Evolutionary conservation across 441 rosid genomes (phyloP).

Genomic region (Manihot esculenta): DNA sequence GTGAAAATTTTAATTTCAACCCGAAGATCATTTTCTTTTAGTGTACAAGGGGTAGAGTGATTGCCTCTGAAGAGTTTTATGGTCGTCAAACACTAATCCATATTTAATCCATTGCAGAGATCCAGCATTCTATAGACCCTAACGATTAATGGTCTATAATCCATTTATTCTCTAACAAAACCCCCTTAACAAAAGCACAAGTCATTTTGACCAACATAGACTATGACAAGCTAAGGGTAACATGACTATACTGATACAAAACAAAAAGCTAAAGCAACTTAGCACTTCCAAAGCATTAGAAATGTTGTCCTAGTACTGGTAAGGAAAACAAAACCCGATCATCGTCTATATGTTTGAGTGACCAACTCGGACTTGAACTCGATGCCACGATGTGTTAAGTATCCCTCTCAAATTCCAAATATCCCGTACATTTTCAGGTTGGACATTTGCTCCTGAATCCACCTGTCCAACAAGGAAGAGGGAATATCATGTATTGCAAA

Average conservation of each 20-base stretch:
- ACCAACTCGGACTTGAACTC: constrained; percentile 72
- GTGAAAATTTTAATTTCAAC: no score
- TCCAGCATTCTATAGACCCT: no score
- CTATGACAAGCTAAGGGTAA: neutral
- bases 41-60: no score
- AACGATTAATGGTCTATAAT: no score
- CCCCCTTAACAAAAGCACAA: no score
- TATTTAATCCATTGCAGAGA: no score
- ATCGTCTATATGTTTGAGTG: constrained; percentile 63
- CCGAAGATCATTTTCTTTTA: no score
- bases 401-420: constrained; percentile 96
- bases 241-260: constrained; percentile 1
- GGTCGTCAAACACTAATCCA: no score
- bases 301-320: constrained; percentile 2
- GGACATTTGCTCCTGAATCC: constrained; percentile 93
- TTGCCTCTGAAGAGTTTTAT: no score
- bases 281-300: constrained; percentile 3
- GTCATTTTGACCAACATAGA: neutral
- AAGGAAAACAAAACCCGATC: constrained; percentile 1
- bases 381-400: constrained; percentile 95
- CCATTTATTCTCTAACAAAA: no score
- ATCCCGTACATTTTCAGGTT: constrained; percentile 79
- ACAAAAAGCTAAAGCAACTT: constrained; percentile 3
- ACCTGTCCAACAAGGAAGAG: constrained; percentile 45
- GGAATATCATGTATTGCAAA: neutral